Conservation (phyloP, 1,284 basidiomycete genomes). For the Ustilago vetiveriae region DNA sequence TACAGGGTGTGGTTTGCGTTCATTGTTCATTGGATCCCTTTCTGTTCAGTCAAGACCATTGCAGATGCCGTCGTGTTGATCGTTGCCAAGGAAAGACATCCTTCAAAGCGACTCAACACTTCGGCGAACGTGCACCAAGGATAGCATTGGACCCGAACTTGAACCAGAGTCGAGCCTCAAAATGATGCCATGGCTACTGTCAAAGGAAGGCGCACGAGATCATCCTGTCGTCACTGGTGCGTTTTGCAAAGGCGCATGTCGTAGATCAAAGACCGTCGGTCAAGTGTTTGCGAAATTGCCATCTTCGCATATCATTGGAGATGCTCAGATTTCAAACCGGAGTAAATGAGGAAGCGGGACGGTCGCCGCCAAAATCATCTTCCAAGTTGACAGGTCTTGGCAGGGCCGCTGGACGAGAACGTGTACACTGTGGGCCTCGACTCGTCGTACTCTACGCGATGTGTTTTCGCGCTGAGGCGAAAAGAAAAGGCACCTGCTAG, state of each 20-base stretch:
- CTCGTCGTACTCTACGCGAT: neutral
- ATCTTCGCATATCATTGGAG: no score
- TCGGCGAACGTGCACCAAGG: slow-evolving; percentile 16
- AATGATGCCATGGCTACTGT: neutral
- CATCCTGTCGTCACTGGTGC: no score
- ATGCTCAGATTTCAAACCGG: no score
- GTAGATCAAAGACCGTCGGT: no score
- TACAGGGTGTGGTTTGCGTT: neutral
- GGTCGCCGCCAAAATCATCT: slow-evolving; percentile 3
- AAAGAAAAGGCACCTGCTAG: no score
- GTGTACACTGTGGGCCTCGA: slow-evolving; percentile 2
- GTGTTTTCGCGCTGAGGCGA: no score
- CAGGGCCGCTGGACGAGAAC: slow-evolving; percentile 8
- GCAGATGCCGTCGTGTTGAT: no score
- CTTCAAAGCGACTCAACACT: neutral
- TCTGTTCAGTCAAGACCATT: no score
- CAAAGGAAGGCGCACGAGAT: neutral
- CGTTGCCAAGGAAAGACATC: neutral
- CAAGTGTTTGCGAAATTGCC: neutral
- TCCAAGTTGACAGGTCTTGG: slow-evolving; percentile 16
- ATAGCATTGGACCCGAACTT: no score
- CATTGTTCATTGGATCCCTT: no score
- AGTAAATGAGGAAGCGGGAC: neutral
- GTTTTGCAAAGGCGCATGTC: no score
- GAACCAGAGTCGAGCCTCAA: no score